Evolutionary conservation across 257 asterid species (phyloP).

Genomic region (Capsicum baccatum): DNA sequence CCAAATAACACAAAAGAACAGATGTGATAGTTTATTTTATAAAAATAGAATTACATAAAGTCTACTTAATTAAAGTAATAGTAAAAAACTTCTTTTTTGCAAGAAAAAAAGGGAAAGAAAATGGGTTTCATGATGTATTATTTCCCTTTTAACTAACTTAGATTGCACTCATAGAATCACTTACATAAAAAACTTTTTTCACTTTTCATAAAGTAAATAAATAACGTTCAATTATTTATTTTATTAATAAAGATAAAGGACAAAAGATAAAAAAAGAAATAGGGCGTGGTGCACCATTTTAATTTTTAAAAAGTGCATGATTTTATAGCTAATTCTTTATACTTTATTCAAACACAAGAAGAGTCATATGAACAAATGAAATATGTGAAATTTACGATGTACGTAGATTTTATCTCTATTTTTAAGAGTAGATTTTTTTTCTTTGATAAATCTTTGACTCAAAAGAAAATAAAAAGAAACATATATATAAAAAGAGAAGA

Average conservation of each 20-base stretch:
- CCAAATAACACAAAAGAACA: background rate
- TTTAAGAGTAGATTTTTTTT: background rate
- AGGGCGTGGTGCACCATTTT: background rate
- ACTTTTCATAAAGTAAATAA: conserved; percentile 27
- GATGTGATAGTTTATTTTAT: background rate
- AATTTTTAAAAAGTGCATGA: background rate
- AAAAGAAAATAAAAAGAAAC: no score
- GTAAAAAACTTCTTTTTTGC: background rate
- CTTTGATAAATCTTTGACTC: no score
- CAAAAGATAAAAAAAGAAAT: background rate
- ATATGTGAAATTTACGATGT: background rate
- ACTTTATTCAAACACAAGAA: background rate
- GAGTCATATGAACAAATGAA: background rate
- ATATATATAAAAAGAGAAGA: no score
- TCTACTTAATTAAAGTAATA: background rate
- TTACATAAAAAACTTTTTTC: conserved; percentile 45
- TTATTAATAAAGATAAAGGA: background rate
- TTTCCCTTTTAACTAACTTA: conserved; percentile 51
- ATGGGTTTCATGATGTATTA: conserved; percentile 26
- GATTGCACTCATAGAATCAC: conserved; percentile 67
- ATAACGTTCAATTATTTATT: conserved; percentile 21
- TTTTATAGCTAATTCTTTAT: background rate
- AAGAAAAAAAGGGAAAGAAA: conserved; percentile 12
- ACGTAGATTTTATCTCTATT: accelerated
- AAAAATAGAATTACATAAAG: background rate